Conservation (phyloP, 495 filamentous ascomycete genomes). For the Aspergillus affinis region DNA sequence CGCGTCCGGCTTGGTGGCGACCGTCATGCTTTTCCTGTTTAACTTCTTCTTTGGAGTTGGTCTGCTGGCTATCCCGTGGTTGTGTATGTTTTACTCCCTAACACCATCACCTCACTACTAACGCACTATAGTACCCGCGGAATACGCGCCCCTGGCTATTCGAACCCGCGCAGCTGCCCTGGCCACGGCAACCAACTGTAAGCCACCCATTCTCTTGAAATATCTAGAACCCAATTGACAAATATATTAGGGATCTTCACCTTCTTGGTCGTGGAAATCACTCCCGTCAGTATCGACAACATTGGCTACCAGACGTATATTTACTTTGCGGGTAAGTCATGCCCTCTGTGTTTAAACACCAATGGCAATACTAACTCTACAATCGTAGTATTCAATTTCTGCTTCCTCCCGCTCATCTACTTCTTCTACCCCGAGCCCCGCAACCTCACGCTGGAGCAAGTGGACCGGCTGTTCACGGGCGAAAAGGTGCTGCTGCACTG, state of each 20-base stretch:
- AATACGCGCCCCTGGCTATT: conserved; percentile 35
- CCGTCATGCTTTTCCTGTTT: conserved; percentile 38
- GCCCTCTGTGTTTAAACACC: neutral
- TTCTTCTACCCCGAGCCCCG: conserved; percentile 72
- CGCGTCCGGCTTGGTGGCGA: conserved; percentile 31
- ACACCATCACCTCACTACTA: neutral
- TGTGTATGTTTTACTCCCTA: conserved; percentile 24
- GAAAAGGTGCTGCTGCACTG: conserved; percentile 48
- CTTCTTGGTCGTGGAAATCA: conserved; percentile 44
- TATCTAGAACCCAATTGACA: neutral
- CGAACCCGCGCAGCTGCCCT: conserved; percentile 36
- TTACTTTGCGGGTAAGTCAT: conserved; percentile 40
- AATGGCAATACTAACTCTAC: conserved; percentile 25
- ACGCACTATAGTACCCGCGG: conserved; percentile 28
- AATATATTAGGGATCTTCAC: conserved; percentile 33
- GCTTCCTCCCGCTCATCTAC: conserved; percentile 70
- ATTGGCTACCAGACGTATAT: conserved; percentile 47
- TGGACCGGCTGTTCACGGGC: conserved; percentile 55
- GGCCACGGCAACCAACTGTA: conserved; percentile 38
- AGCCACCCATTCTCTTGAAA: neutral
- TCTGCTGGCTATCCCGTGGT: conserved; percentile 35
- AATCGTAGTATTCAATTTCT: conserved; percentile 61
- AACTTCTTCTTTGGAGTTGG: conserved; percentile 40
- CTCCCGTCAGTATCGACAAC: conserved; percentile 35
- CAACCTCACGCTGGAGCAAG: conserved; percentile 67